These are phyloP conservation scores for Narthecium ossifragum DNA, from an alignment of 106 monocot species.

Conservation along the genomic window DNA sequence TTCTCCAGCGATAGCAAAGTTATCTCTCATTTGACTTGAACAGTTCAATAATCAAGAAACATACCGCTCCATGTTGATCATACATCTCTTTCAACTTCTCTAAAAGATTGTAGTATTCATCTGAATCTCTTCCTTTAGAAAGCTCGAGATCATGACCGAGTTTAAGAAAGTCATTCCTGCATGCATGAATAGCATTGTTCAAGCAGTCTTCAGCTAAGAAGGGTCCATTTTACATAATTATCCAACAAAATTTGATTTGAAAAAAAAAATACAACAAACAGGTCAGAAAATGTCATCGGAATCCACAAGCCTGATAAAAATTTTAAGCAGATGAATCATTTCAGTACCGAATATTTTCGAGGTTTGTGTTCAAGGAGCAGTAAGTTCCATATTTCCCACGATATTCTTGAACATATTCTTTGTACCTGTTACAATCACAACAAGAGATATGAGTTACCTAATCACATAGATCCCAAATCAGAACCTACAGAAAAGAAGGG, in stretches of 20 bases:
- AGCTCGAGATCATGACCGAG: constrained; percentile 58
- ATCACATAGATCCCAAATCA: not conserved
- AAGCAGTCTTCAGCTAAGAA: not conserved
- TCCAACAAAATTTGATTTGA: not conserved
- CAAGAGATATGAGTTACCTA: not conserved
- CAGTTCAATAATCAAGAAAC: no score
- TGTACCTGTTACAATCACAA: constrained; percentile 49
- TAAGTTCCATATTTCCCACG: constrained; percentile 73
- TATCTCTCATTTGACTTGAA: no score
- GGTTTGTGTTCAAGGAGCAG: constrained; percentile 48
- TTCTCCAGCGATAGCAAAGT: no score
- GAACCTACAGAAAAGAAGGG: not conserved
- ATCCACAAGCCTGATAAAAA: no score
- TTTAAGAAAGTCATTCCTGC: constrained; percentile 75
- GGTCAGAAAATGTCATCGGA: no score
- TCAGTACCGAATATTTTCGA: constrained; percentile 69
- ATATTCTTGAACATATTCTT: constrained; percentile 82
- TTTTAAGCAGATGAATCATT: no score
- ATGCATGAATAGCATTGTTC: constrained; percentile 1
- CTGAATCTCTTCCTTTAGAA: constrained; percentile 40
- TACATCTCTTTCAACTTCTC: constrained; percentile 58
- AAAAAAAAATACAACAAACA: not conserved
- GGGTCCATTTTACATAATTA: not conserved
- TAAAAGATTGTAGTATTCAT: constrained; percentile 43
- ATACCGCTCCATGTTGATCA: constrained; percentile 46